Percentiles rank a stretch among this genome's conserved stretches.
Conservation (phyloP, 1,284 basidiomycete species). For the Fistulinella staudtii region DNA sequence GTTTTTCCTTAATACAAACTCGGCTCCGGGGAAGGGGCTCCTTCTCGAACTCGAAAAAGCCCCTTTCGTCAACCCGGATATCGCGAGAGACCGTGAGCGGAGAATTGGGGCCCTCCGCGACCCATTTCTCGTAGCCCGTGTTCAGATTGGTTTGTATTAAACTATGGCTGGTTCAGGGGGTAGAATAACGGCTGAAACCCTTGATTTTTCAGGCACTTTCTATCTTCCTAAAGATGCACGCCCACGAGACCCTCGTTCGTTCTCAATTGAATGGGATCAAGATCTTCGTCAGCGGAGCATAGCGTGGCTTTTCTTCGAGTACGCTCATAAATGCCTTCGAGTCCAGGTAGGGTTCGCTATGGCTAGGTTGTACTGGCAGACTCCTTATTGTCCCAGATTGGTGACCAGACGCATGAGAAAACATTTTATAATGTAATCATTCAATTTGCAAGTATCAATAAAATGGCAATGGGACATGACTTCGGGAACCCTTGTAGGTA, state of each 20-base stretch:
- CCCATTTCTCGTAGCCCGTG: constrained; percentile 48
- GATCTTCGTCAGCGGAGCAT: constrained; percentile 41
- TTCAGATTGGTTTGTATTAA: constrained; percentile 55
- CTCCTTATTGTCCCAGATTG: constrained; percentile 40
- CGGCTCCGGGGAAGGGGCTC: constrained; percentile 18
- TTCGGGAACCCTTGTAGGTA: constrained; percentile 40
- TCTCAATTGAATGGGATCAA: constrained; percentile 61
- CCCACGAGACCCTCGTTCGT: constrained; percentile 44
- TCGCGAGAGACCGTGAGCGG: constrained; percentile 49
- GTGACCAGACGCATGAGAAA: constrained; percentile 50
- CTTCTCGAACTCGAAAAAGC: constrained; percentile 49
- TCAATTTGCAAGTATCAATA: constrained; percentile 54
- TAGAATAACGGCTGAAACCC: neutral
- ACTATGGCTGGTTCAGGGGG: neutral
- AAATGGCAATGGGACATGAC: constrained; percentile 56
- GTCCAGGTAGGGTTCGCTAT: constrained; percentile 42
- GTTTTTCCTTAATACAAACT: constrained; percentile 20
- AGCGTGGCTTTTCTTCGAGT: constrained; percentile 57
- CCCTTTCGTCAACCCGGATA: constrained; percentile 56
- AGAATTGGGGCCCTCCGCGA: constrained; percentile 45
- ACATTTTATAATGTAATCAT: constrained; percentile 49
- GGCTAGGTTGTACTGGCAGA: neutral
- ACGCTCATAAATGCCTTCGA: constrained; percentile 60
- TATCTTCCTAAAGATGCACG: constrained; percentile 27
- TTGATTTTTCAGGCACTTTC: constrained; percentile 36